Base-by-base conservation (phyloP, 257 asterid species). In the Gardenia jasminoides region DNA sequence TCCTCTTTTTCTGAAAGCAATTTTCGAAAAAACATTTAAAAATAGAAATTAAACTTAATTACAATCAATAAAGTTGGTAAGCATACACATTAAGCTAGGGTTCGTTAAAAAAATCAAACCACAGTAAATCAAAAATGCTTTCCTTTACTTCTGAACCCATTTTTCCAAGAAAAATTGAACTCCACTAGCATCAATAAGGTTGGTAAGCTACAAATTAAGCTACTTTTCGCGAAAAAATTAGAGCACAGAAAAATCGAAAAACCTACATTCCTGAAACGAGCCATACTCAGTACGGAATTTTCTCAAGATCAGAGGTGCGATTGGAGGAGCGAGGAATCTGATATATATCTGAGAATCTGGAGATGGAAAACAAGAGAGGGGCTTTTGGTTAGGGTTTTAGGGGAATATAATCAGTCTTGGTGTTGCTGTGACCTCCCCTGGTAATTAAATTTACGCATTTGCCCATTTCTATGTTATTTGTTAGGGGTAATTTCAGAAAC, bases 191-290 rank as follows among this genome's bases (percentile, higher is more conserved):
- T 54, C 62, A 54, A 54, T 54, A 17, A 19, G 7, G 6, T 54
- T 5, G 1, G 50, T 46, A 46, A 46, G 41, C 41, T 36, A 36
- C 41, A 36, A 36, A 2, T 46, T 4, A 54, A 54, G n/a, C 62
- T 20, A 54, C n/a, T 8, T 54, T 54, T 54, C 20, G 7, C 19
- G 64, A 1, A 0, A 56, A 7, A 4, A 7, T 3, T 20, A n/a
- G 17, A 10, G 1, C 39, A 41, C 16, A 30, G 6, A 46, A n/a
- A n/a, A 3, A 19, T 50, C 15, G 71, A 39, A 2, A 54, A 50
- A 48, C 90, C 86, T 84, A 90, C 98, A 50, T 87, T 89, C 11
- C 89, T 86, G 36, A 93, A 82, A 78, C 96, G 93, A 85, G 91
- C 96, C 98, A 93, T 93, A 0, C 67, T 12, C 7, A 58, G 0